Evolutionary conservation across 1,284 basidiomycete species (phyloP), one percentile per base, ranked within the genome.

Genomic region (Tausonia pullulans): DNA sequence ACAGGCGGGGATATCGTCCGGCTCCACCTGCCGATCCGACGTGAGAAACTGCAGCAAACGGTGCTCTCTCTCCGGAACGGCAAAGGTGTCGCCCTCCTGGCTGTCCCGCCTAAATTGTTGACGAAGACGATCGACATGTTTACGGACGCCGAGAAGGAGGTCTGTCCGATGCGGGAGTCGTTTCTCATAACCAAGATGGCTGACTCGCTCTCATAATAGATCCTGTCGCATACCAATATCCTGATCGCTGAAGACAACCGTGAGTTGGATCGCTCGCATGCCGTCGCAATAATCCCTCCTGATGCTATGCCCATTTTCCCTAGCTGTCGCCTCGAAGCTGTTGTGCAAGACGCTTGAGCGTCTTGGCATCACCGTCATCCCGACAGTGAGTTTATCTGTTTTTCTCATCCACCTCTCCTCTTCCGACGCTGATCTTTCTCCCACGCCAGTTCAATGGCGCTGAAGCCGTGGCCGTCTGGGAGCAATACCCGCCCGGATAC

Each of bases 401-500:
- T 27, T 27, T 27, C 27, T 27, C 27, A 27, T 27, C 27, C 27
- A 27, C 27, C 27, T 27, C 27, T 27, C 27, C 27, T 27, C 27
- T 27, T 27, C 27, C 27, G 27, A 27, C 27, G 27, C 27, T 27
- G 27, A 27, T 27, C 27, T 27, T 27, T 27, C 27, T 27, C 27
- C 27, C 27, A 27, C 27, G 27, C 27, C 27, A 27, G 27, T 27
- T 27, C 13, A 58, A 61, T n/a, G 64, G 64, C 6, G 39, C 53
- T 11, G 64, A 57, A 27, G 64, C 64, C 40, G 55, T 65, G 9
- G 49, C 44, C 14, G 64, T 56, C 13, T 65, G 64, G 64, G 53
- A 43, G 3, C 14, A 54, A 13, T 54, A 58, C 1, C 59, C 64
- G 5, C 9, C 48, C 0, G 64, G 60, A 14, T 50, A 46, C 55